A percentile compares a stretch with the other conserved stretches of the same genome.
Conservation (phyloP, 345 rosid species). For the Eucalyptus grandis region DNA sequence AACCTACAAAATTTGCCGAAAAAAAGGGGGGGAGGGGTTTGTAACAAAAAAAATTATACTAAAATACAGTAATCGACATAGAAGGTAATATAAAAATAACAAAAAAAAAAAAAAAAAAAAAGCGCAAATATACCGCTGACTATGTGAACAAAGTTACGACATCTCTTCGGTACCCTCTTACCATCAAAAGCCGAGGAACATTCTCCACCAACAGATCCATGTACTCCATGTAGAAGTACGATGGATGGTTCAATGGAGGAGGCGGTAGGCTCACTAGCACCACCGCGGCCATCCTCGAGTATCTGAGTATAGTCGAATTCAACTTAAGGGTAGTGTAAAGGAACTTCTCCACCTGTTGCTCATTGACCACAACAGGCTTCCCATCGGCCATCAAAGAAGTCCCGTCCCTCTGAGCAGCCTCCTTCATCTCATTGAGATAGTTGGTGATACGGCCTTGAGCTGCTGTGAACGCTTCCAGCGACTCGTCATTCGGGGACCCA, state of each 20-base stretch:
- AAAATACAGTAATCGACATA: neutral
- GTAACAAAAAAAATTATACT: neutral
- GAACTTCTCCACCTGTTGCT: constrained; percentile 79
- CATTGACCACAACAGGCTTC: constrained; percentile 64
- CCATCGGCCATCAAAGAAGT: constrained; percentile 62
- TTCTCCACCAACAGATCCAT: constrained; percentile 97
- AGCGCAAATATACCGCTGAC: neutral
- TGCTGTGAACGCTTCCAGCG: constrained; percentile 61
- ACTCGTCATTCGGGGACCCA: constrained; percentile 60
- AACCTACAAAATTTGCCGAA: neutral
- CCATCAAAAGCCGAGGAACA: constrained; percentile 87
- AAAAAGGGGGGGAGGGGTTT: neutral
- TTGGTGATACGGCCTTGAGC: constrained; percentile 62
- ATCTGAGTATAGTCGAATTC: constrained; percentile 63
- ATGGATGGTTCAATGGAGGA: constrained; percentile 69
- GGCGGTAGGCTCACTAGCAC: constrained; percentile 87
- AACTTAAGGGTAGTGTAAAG: constrained; percentile 73
- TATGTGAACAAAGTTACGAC: constrained; percentile 96
- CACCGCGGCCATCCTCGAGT: constrained; percentile 89
- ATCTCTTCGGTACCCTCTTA: constrained; percentile 96
- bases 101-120: neutral
- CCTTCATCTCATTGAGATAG: constrained; percentile 64
- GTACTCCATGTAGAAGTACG: constrained; percentile 97
- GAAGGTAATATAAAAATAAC: neutral
- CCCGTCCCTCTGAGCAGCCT: constrained; percentile 17